phyloP scores from a whole-genome alignment of 495 filamentous ascomycete genomes.

The Penicillium coprophilum region DNA sequence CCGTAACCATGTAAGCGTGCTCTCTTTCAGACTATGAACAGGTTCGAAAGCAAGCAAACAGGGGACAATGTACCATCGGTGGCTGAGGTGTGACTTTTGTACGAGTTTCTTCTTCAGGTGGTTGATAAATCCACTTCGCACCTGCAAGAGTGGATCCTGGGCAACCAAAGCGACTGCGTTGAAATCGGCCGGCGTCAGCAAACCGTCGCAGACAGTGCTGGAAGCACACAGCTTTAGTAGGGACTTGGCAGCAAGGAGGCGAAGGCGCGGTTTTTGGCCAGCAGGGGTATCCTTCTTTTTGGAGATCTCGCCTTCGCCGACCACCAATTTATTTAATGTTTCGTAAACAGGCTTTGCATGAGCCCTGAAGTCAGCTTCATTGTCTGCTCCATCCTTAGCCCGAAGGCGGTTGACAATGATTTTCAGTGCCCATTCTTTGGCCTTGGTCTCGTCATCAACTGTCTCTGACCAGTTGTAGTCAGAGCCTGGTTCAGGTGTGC shows the following conservation, averaged over 20 bases:
- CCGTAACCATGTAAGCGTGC: slow-evolving; percentile 83
- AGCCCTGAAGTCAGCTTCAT: slow-evolving; percentile 58
- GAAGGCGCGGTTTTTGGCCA: slow-evolving; percentile 70
- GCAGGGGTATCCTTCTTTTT: slow-evolving; percentile 71
- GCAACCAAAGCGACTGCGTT: slow-evolving; percentile 74
- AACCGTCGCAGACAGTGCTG: slow-evolving; percentile 68
- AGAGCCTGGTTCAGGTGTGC: slow-evolving; percentile 49
- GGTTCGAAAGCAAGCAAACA: slow-evolving; percentile 94
- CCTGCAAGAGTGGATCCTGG: slow-evolving; percentile 71
- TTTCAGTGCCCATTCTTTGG: slow-evolving; percentile 86
- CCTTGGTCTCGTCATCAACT: slow-evolving; percentile 74
- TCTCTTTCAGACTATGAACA: slow-evolving; percentile 60
- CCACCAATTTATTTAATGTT: slow-evolving; percentile 72
- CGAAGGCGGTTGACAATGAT: slow-evolving; percentile 85
- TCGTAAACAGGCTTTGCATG: slow-evolving; percentile 69
- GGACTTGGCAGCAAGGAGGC: slow-evolving; percentile 77
- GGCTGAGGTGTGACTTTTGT: slow-evolving; percentile 38
- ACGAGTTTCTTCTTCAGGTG: slow-evolving; percentile 84
- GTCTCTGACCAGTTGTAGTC: slow-evolving; percentile 67
- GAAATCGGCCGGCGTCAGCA: slow-evolving; percentile 70
- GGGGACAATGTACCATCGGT: slow-evolving; percentile 81
- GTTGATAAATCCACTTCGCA: slow-evolving; percentile 74
- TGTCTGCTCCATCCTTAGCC: slow-evolving; percentile 55
- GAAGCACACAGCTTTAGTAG: slow-evolving; percentile 78
- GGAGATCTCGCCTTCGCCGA: slow-evolving; percentile 73